These are phyloP conservation scores for Alternaria sp. DNA, from an alignment of 2,329 filamentous ascomycete genomes.

Conservation along the genomic window DNA sequence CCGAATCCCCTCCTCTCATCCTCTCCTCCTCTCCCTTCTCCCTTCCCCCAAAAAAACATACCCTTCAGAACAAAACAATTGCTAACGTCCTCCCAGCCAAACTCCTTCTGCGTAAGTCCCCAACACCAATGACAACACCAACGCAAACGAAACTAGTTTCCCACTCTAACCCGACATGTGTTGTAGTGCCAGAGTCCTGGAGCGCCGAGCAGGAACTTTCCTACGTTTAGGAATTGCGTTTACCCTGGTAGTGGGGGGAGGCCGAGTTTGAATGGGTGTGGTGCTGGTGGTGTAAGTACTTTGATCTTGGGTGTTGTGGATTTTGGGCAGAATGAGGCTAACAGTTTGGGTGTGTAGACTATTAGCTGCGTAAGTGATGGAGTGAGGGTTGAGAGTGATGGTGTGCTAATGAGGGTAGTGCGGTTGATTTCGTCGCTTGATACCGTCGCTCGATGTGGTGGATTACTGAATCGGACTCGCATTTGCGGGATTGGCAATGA, in stretches of 20 bases:
- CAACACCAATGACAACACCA: no score
- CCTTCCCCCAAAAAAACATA: not conserved
- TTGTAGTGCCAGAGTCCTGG: not conserved
- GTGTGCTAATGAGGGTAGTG: not conserved
- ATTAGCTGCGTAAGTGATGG: not conserved
- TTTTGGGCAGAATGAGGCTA: not conserved
- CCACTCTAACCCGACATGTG: not conserved
- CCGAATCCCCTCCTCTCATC: no score
- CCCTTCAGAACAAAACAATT: not conserved
- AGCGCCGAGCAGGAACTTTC: not conserved
- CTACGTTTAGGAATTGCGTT: not conserved
- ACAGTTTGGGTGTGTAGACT: no score
- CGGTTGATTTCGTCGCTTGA: not conserved
- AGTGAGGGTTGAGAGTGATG: fast-evolving
- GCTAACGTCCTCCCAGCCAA: not conserved
- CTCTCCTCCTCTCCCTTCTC: no score
- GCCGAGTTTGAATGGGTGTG: not conserved
- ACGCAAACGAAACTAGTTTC: not conserved
- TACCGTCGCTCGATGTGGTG: no score
- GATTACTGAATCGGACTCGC: no score
- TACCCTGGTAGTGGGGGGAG: not conserved
- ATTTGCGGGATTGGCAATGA: no score
- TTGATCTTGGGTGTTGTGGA: no score
- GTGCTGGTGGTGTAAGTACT: not conserved
- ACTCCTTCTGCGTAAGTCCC: not conserved